Base-by-base conservation (phyloP, 2,329 filamentous ascomycete genomes). In the Geosmithia putterillii region DNA sequence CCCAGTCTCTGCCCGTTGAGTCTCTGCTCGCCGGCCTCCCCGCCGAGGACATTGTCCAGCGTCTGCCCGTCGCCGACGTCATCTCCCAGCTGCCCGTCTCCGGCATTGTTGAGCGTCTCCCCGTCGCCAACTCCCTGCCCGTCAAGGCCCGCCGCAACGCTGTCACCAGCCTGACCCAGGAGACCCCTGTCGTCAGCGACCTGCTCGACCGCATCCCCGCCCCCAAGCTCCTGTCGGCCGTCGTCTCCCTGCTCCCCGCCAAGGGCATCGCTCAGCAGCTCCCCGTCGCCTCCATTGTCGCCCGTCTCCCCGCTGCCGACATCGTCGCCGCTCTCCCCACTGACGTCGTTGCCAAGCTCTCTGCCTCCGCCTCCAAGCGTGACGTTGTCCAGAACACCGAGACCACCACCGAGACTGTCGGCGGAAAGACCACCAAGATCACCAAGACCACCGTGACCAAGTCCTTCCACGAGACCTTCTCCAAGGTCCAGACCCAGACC, bases 121-220 rank as follows among this genome's bases (percentile, higher is more conserved):
- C 12, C 15, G 15, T 39, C 39, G 32, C 25, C 32, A 25, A 32
- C 21, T 7, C 6, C 12, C 9, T n/a, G n/a, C n/a, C 12, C 17
- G 17, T n/a, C 36, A 21, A 40, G 23, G n/a, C n/a, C n/a, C 17
- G 21, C 14, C 21, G 22, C n/a, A 35, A 18, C 20, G 23, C 21
- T 38, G 17, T n/a, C 28, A 38, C 36, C 37, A 21, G 20, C 36
- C 7, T 17, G 8, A 25, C 22, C 25, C n/a, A 7, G 14, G 42
- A 38, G 34, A 12, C 40, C 21, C 38, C 43, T 21, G 12, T 41
- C 32, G 43, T 44, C 22, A 23, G 32, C 17, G 43, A 38, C 36
- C n/a, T 45, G 40, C 43, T 48, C 36, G 44, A 40, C 14, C 20
- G 23, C 8, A 15, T 44, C 25, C 42, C 49, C n/a, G 35, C 45